Base-by-base conservation (phyloP, 2,329 filamentous ascomycete species). In the Hypoxylon sp. region DNA sequence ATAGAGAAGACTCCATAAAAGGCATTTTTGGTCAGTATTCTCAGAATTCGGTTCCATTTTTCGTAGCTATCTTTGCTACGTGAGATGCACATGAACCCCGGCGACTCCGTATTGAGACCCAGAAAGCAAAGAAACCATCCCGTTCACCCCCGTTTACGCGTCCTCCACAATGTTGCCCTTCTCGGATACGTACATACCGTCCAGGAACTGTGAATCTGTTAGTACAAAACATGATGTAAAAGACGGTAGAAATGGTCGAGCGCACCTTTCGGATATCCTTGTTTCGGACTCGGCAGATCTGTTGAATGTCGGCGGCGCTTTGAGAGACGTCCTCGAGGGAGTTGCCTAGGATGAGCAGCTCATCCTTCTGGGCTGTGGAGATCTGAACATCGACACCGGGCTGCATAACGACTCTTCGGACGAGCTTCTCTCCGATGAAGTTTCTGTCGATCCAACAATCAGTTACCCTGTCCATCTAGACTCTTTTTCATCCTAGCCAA, bases 241-340 rank as follows among this genome's bases (percentile, higher is more conserved):
- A 32, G 13, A 51, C 17, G 4, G 36, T 58, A 48, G 17, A 34
- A 53, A 10, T 25, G 52, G n/a, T 21, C 9, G 2, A 9, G 76
- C 85, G 76, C 81, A 94, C 92, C 92, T 98, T 98, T 88, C 97
- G 94, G 89, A 99, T 99, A 97, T 99, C 96, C 94, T 99, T 99
- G 93, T 99, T 99, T 85, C 94, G 91, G 85, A 99, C 96, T 86
- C 90, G 90, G 94, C 96, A 99, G 86, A 96, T 94, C 87, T 99
- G 96, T 89, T 99, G 96, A 84, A 99, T 98, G 84, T 99, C 96
- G 85, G 96, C 96, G 76, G 96, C 96, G 81, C 91, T 94, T 88
- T 99, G 96, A 80, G 96, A 99, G 75, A 99, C 96, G 82, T 90
- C 90, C 89, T 99, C 97, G 78, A 99, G 89, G 72, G 92, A 97